Evolutionary conservation across 306 rosid species (phyloP).

Genomic region (Medicago truncatula): DNA sequence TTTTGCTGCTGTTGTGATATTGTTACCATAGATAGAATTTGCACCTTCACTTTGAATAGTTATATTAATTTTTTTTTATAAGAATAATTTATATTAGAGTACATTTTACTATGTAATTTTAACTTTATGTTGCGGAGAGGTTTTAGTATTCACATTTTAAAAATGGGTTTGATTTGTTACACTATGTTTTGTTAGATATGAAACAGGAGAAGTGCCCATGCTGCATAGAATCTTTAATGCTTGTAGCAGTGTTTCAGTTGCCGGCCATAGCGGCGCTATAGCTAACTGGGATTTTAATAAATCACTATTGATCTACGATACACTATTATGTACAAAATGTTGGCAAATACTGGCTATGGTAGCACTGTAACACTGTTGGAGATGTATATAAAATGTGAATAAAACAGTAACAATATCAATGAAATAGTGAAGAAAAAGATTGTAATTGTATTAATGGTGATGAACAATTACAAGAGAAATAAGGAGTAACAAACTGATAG

Average conservation of each 20-base stretch:
- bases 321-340: not conserved
- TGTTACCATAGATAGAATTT: not conserved
- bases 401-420: too few relatives aligned
- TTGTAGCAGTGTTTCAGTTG: not conserved
- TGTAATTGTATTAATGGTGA: too few relatives aligned
- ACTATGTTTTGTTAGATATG: constrained; percentile 1
- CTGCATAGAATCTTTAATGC: not conserved
- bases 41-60: constrained; percentile 9
- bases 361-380: not conserved
- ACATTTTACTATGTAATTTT: not conserved
- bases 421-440: too few relatives aligned
- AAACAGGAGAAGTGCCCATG: not conserved
- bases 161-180: constrained; percentile 15
- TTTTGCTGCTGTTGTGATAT: constrained; percentile 24
- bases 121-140: constrained; percentile 17
- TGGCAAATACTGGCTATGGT: not conserved
- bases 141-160: not conserved
- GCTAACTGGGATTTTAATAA: not conserved
- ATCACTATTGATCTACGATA: not conserved
- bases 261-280: not conserved
- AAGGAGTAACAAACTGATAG: too few relatives aligned
- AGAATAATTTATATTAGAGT: constrained; percentile 9
- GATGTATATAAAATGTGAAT: too few relatives aligned
- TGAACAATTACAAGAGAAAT: too few relatives aligned
- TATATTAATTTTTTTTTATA: not conserved